Evolutionary conservation across 345 rosid genomes (phyloP).

Genomic region (Hypericum androsaemum): DNA sequence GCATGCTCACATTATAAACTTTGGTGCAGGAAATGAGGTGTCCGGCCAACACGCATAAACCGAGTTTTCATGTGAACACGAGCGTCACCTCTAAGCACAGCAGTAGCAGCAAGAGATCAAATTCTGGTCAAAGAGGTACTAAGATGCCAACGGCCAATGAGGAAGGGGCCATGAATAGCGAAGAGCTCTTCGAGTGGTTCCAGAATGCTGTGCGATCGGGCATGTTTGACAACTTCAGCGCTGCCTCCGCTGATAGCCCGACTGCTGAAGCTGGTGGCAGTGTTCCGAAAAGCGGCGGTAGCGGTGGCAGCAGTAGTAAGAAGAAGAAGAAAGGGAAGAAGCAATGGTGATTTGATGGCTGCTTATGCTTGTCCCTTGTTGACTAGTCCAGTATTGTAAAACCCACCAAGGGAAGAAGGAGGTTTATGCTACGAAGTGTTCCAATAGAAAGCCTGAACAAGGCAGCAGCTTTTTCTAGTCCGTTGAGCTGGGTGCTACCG

Average conservation of each 20-base stretch:
- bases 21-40: constrained; percentile 89
- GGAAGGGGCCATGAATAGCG: constrained; percentile 87
- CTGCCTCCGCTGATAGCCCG: constrained; percentile 30
- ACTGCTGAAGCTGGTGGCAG: constrained; percentile 28
- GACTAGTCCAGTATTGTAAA: too few relatives aligned
- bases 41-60: constrained; percentile 84
- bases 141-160: constrained; percentile 41
- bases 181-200: constrained; percentile 78
- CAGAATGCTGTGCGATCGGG: constrained; percentile 84
- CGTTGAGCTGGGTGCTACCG: too few relatives aligned
- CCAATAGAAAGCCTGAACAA: too few relatives aligned
- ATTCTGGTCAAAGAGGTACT: constrained; percentile 53
- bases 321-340: constrained; percentile 77
- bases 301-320: constrained; percentile 34
- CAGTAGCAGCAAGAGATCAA: constrained; percentile 38
- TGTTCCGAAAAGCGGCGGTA: constrained; percentile 27
- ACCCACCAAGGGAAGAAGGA: too few relatives aligned
- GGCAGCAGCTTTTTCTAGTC: too few relatives aligned
- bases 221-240: constrained; percentile 40
- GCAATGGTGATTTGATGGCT: constrained; percentile 40
- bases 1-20: too few relatives aligned
- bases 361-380: too few relatives aligned
- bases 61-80: constrained; percentile 92
- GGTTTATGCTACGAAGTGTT: too few relatives aligned
- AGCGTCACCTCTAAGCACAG: constrained; percentile 43